Evolutionary conservation across 768 basidiomycete genomes (phyloP), one percentile per base, ranked within the genome.

Genomic region (Leccinum subgranulosum): DNA sequence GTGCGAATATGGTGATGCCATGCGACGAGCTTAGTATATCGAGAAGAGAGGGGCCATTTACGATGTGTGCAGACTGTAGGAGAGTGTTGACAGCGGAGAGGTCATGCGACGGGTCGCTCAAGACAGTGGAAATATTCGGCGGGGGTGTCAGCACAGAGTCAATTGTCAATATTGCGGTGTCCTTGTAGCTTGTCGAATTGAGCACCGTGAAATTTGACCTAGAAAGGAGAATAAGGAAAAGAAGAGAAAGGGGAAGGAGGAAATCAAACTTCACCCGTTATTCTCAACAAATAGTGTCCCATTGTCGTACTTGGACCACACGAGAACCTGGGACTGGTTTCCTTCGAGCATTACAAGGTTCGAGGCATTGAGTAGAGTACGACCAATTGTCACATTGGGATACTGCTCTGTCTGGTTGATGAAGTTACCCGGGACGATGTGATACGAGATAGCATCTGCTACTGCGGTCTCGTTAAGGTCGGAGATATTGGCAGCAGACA

Each of bases 1-100:
- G 89, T 4, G 84, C 81, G 65, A 91, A 90, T 41, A 90, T 60
- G 1, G 90, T 91, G 58, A 86, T 76, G 3, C 88, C 90, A 25
- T 60, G 68, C 1, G 79, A 69, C 1, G 69, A 64, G 33, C 65
- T 27, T 83, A 70, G 51, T 69, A 47, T 54, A 54, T 73, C 53
- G 23, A 73, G 59, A 56, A 69, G 3, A 19, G 68, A 45, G 46
- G 51, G 59, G 14, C 77, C 69, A 15, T 64, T 58, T 28, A 54
- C 21, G 27, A 77, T 57, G 7, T 66, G 21, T n/a, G 63, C 59
- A 14, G 65, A 58, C 17, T 53, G 21, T 3, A 68, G 56, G 3
- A 69, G 5, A 3, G 49, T 6, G 7, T 53, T 25, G 1, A 77
- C 49, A 10, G 77, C 54, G 7, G 78, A 76, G 29, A 82, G 70